phyloP scores from a whole-genome alignment of 1,284 basidiomycete genomes.

The Chondrostereum purpureum region DNA sequence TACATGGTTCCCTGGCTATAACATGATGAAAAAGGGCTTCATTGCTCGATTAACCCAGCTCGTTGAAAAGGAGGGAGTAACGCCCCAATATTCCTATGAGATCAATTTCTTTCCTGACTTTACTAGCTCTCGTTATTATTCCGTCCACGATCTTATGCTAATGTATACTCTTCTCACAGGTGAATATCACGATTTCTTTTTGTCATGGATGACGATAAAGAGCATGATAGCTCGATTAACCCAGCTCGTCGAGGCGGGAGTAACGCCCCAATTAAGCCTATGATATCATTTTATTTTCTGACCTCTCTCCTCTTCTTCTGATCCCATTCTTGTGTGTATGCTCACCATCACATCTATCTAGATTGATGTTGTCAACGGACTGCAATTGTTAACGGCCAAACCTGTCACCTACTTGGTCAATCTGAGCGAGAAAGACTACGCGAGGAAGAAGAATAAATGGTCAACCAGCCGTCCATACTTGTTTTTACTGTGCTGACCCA shows the following conservation, averaged over 20 bases:
- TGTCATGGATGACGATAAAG: constrained; percentile 52
- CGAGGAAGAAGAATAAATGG: constrained; percentile 99
- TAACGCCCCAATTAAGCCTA: constrained; percentile 44
- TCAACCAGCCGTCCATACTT: constrained; percentile 23
- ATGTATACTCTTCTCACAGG: constrained; percentile 13
- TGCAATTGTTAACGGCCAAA: constrained; percentile 92
- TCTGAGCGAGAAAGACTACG: constrained; percentile 91
- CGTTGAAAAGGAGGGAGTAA: constrained; percentile 63
- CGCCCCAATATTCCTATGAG: constrained; percentile 65
- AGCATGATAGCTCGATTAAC: constrained; percentile 59
- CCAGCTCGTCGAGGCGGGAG: constrained; percentile 48
- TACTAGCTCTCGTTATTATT: background rate
- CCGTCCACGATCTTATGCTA: constrained; percentile 2
- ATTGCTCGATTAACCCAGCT: constrained; percentile 75
- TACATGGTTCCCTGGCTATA: constrained; percentile 10
- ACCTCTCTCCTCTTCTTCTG: constrained; percentile 13
- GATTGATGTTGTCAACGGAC: constrained; percentile 94
- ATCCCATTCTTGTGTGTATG: constrained; percentile 9
- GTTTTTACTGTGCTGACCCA: too few species aligned
- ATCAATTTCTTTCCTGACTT: constrained; percentile 31
- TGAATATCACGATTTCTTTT: constrained; percentile 13
- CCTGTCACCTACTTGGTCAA: constrained; percentile 99
- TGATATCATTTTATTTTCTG: constrained; percentile 42
- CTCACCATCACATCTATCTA: constrained; percentile 26
- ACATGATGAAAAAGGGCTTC: constrained; percentile 78